Evolutionary conservation across 2,329 filamentous ascomycete genomes (phyloP), one percentile per base, ranked within the genome.

Genomic region (Colletotrichum graminicola): DNA sequence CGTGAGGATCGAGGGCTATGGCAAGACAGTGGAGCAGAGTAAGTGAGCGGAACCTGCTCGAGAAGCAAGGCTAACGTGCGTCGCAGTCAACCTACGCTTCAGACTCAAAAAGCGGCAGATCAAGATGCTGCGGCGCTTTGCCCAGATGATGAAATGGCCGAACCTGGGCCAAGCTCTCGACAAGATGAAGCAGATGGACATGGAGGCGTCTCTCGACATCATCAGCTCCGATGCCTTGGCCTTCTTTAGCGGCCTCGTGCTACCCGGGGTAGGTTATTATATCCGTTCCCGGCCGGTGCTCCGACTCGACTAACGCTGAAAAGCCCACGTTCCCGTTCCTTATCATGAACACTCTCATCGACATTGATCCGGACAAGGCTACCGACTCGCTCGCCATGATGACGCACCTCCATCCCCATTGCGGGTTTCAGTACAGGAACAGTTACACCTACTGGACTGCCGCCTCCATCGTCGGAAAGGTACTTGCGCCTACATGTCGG

Each of bases 381-480:
- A 89, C 88, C 6, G 88, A 91, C 73, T 84, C 89, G 10, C 86
- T 94, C 21, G 89, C 90, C 14, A 85, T 91, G 43, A 85, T 94
- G 11, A 91, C 90, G 1, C 90, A 93, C 75, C 85, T 91, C 74
- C 87, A 91, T 69, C 91, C 91, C 0, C 85, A 90, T 74, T 90
- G 90, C 73, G 92, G 92, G 21, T 94, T 94, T 77, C 92, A 94
- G 80, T 94, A 94, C 78, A 90, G 91, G 69, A 87, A 84, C 75
- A 91, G 90, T 67, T 91, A 92, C 77, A 94, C 92, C 1, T 94
- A 94, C 83, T 94, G 92, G 92, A 90, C 91, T 3, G 88, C 90
- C 16, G 84, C 87, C 26, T 92, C 88, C 75, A 92, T 94, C 67
- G 90, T 94, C 2, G 92, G 92, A 47, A 94, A 93, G 77, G 92